phyloP scores from a whole-genome alignment of 2,329 filamentous ascomycete genomes.

The Lasiodiplodia gonubiensis region DNA sequence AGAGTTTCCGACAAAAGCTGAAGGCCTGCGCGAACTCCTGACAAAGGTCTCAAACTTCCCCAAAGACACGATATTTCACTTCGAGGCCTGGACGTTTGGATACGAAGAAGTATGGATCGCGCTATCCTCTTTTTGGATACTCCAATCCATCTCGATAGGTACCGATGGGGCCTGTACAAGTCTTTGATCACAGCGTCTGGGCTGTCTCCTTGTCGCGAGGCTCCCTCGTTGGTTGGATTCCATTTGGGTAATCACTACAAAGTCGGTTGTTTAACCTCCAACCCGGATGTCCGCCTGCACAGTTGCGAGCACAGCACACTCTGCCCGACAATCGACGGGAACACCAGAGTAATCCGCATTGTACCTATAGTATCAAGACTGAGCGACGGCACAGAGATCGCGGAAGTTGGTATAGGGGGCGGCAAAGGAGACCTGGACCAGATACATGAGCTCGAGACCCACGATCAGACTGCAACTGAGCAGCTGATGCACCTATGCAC shows the following conservation, averaged over 20 bases:
- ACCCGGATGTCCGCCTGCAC: slow-evolving; percentile 71
- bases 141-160: slow-evolving; percentile 80
- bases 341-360: slow-evolving; percentile 70
- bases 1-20: slow-evolving; percentile 68
- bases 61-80: slow-evolving; percentile 76
- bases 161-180: slow-evolving; percentile 75
- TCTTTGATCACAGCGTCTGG: slow-evolving; percentile 55
- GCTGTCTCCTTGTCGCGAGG: slow-evolving; percentile 61
- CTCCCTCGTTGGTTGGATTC: slow-evolving; percentile 73
- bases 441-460: slow-evolving; percentile 67
- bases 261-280: slow-evolving; percentile 72
- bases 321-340: slow-evolving; percentile 58
- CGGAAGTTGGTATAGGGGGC: slow-evolving; percentile 78
- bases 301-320: slow-evolving; percentile 79
- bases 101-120: slow-evolving; percentile 94
- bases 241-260: slow-evolving; percentile 73
- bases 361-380: slow-evolving; percentile 75
- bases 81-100: slow-evolving; percentile 89
- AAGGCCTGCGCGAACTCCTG: slow-evolving; percentile 77
- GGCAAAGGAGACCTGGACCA: slow-evolving; percentile 77
- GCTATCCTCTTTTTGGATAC: slow-evolving; percentile 71
- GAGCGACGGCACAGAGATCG: slow-evolving; percentile 65
- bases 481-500: slow-evolving; percentile 61
- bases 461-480: slow-evolving; percentile 52
- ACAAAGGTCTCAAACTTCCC: slow-evolving; percentile 72